Evolutionary conservation across 176 grass and related monocot species (phyloP), one percentile per base, ranked within the genome.

Genomic region (Carex cristatella): DNA sequence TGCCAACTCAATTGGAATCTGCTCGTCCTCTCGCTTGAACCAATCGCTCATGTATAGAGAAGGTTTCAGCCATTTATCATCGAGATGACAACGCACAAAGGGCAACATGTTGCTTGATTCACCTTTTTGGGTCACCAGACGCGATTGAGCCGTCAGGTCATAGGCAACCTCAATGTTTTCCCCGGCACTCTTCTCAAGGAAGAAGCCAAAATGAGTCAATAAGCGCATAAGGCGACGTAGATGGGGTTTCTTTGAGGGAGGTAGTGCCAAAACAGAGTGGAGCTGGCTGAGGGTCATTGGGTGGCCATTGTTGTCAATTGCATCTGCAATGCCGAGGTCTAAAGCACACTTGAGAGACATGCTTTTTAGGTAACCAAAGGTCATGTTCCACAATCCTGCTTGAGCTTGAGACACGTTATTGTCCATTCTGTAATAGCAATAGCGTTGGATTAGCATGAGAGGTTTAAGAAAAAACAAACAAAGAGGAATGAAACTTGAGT

Each of bases 331-430:
- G 65, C 91, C 72, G 3, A 93, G 88, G 35, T 86, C 65, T 1
- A 88, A 57, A 10, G 37, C 91, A 71, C 86, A 86, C 15, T 38
- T 65, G 28, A 93, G 49, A 10, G 84, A 82, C 88, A 86, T 85
- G 71, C 51, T 84, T 38, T 67, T 86, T 59, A 88, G 5, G 75
- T 86, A 89, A 72, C 84, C 30, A 2, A 89, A 58, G 11, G 19
- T 12, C 66, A 85, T 76, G 62, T 79, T 37, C 57, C 40, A 86
- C 4, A 89, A 51, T 4, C 64, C 87, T 10, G 37, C 35, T 31
- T 64, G 73, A 62, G 87, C 87, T 49, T 80, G 79, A 15, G 85
- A 49, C 65, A 83, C 46, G 10, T 86, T 78, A 23, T 2, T 33
- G 4, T 81, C 68, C 68, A 71, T 71, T 19, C 4, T 37, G 4